These are phyloP conservation scores for Juncus effusus DNA, from an alignment of 176 grass and related monocot species.

Conservation along the genomic window DNA sequence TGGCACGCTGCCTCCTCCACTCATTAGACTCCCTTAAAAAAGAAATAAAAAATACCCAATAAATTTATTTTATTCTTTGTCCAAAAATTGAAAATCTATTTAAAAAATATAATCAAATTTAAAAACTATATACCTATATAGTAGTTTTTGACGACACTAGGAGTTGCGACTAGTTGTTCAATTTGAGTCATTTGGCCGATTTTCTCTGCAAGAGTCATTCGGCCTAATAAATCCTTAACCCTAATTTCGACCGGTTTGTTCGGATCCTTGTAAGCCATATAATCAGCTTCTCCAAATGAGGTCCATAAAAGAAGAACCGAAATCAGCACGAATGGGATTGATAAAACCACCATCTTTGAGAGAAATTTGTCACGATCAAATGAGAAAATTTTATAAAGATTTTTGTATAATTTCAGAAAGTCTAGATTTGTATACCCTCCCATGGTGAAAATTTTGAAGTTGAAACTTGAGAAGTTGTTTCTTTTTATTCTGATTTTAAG, in stretches of 20 bases:
- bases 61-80: too few relatives aligned
- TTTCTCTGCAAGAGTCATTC: constrained; percentile 90
- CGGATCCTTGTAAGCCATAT: constrained; percentile 60
- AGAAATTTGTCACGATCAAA: constrained; percentile 12
- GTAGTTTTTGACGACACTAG: constrained; percentile 58
- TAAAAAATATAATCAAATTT: too few relatives aligned
- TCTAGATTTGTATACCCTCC: background rate
- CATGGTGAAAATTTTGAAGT: background rate
- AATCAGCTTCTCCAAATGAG: constrained; percentile 40
- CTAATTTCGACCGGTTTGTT: constrained; percentile 41
- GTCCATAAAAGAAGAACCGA: constrained; percentile 41
- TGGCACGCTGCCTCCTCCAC: constrained; percentile 86
- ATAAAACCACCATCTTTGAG: constrained; percentile 59
- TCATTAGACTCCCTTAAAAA: constrained; percentile 64
- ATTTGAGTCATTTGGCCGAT: constrained; percentile 99
- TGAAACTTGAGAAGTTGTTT: background rate
- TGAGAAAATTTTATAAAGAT: background rate
- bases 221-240: constrained; percentile 45
- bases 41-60: too few relatives aligned
- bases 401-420: background rate
- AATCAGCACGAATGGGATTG: constrained; percentile 34
- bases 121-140: constrained; percentile 44
- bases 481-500: background rate
- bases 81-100: too few relatives aligned
- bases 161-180: constrained; percentile 58